A percentile compares a stretch with the other conserved stretches of the same genome.
Conservation (phyloP, 2,329 filamentous ascomycete genomes). For the Rhinocladiella similis region DNA sequence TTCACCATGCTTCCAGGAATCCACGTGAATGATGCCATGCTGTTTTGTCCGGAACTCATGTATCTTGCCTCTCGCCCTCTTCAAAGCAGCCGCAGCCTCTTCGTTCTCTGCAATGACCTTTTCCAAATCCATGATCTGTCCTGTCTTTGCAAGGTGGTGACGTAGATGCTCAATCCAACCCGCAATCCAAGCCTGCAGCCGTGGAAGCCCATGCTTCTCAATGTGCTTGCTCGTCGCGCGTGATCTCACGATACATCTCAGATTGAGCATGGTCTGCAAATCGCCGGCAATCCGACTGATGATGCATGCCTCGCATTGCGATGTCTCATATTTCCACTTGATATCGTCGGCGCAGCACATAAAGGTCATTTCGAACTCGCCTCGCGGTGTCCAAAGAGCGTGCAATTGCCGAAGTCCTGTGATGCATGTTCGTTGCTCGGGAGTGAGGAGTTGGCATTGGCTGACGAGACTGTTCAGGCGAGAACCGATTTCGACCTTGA, state of each 20-base stretch:
- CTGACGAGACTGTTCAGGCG: constrained; percentile 24
- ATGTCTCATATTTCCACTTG: constrained; percentile 33
- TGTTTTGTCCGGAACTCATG: constrained; percentile 7
- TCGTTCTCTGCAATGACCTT: constrained; percentile 10
- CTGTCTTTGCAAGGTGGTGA: neutral
- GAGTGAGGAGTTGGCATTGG: constrained; percentile 15
- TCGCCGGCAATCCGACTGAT: constrained; percentile 34
- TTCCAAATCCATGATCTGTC: constrained; percentile 11
- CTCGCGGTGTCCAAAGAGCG: constrained; percentile 35
- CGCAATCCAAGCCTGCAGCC: constrained; percentile 19
- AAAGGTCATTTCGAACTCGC: constrained; percentile 14
- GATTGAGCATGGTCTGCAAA: constrained; percentile 31
- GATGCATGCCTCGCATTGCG: constrained; percentile 41
- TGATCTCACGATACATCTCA: constrained; percentile 29
- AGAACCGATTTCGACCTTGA: constrained; percentile 27
- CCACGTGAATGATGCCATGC: constrained; percentile 1
- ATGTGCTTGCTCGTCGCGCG: constrained; percentile 15
- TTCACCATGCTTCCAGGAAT: too few species aligned
- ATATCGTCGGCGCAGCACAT: constrained; percentile 1
- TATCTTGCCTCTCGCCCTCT: constrained; percentile 13
- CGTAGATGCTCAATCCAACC: constrained; percentile 17
- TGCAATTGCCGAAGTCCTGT: constrained; percentile 32
- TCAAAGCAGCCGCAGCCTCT: constrained; percentile 6
- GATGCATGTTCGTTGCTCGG: constrained; percentile 27
- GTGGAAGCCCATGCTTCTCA: constrained; percentile 16